A percentile compares a stretch with the other conserved stretches of the same genome.
Evolutionary conservation across 495 filamentous ascomycete species (phyloP).

Genomic region (Amorphotheca resinae): DNA sequence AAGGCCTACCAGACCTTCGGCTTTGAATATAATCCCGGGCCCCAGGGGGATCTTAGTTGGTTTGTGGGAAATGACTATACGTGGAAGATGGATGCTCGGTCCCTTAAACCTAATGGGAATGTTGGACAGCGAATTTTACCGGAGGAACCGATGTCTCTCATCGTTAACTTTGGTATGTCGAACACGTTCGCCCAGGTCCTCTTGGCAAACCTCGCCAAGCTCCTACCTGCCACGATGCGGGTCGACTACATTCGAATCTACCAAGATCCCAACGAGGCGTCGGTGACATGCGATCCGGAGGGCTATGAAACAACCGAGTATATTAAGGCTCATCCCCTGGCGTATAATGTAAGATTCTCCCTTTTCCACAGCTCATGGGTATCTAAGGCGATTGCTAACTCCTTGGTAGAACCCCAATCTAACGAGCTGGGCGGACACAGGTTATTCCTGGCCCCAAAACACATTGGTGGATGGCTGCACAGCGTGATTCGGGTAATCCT

Average conservation of each 20-base stretch:
- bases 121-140: conserved; percentile 58
- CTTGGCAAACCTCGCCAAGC: conserved; percentile 33
- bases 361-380: background rate
- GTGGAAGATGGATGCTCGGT: conserved; percentile 52
- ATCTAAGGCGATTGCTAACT: conserved; percentile 2
- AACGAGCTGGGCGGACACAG: conserved; percentile 42
- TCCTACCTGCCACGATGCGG: conserved; percentile 57
- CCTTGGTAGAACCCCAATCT: conserved; percentile 42
- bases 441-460: conserved; percentile 37
- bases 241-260: conserved; percentile 70
- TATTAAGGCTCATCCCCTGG: background rate
- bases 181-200: conserved; percentile 53
- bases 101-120: conserved; percentile 62
- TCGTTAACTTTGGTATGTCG: conserved; percentile 67
- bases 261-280: conserved; percentile 37
- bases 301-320: background rate
- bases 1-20: conserved; percentile 59
- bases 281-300: background rate
- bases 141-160: conserved; percentile 54
- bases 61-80: conserved; percentile 52
- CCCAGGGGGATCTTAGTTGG: conserved; percentile 50
- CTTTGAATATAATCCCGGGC: conserved; percentile 61
- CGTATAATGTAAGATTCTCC: background rate
- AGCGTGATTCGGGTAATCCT: too few species aligned
- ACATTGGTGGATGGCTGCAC: conserved; percentile 34